phyloP scores from a whole-genome alignment of 2,329 filamentous ascomycete species.

The Chaetomium olivaceum region DNA sequence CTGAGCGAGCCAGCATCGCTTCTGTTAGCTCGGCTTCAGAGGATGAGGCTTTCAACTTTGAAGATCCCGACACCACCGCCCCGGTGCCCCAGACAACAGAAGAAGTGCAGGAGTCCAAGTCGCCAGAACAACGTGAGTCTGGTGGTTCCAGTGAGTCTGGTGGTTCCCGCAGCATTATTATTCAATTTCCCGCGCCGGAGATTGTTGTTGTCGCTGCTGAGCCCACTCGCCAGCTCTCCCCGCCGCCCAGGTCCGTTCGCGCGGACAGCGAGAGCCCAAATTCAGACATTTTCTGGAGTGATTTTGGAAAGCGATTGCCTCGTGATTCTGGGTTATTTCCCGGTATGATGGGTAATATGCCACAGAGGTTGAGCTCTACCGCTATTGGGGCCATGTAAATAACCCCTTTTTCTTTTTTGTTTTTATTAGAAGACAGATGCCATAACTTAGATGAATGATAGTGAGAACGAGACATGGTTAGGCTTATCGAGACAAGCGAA shows the following conservation, averaged over 20 bases:
- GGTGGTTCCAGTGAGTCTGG: too few relatives aligned
- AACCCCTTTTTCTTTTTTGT: too few relatives aligned
- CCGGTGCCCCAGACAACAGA: not conserved
- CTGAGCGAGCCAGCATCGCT: not conserved
- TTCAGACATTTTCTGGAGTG: not conserved
- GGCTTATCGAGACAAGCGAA: not conserved
- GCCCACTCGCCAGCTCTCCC: not conserved
- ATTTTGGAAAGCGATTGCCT: not conserved
- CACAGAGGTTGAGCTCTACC: not conserved
- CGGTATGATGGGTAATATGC: not conserved
- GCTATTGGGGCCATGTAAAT: too few relatives aligned
- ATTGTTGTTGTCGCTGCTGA: not conserved
- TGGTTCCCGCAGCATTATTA: too few relatives aligned
- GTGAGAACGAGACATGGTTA: not conserved
- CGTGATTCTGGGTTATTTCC: not conserved
- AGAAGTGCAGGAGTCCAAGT: not conserved
- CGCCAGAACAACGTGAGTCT: not conserved
- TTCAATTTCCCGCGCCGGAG: not conserved
- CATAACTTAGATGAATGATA: not conserved
- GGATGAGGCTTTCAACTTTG: not conserved
- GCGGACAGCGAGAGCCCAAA: not conserved
- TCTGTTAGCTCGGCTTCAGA: not conserved
- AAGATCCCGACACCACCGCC: not conserved
- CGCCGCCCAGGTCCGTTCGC: not conserved
- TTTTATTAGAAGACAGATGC: too few relatives aligned